Evolutionary conservation across 257 asterid species (phyloP).

Genomic region (Scutellaria barbata): DNA sequence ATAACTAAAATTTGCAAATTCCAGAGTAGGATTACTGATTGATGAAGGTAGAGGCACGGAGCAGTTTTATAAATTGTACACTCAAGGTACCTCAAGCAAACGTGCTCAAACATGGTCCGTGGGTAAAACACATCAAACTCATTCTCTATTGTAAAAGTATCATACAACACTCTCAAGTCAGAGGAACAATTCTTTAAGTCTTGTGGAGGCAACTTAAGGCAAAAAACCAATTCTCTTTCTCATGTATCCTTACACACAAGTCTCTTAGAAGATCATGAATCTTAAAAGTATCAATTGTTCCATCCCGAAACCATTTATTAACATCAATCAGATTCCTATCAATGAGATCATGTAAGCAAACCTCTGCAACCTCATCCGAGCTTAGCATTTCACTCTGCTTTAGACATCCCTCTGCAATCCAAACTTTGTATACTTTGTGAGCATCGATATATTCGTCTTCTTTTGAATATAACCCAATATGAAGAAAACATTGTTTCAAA

Average conservation of each 20-base stretch:
- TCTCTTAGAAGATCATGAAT: slow-evolving; percentile 21
- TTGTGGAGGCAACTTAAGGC: too few species aligned
- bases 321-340: neutral
- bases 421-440: neutral
- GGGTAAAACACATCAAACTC: too few species aligned
- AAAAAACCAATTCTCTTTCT: neutral
- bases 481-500: slow-evolving; percentile 13
- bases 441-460: neutral
- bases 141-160: too few species aligned
- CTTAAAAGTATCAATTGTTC: neutral
- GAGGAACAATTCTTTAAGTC: too few species aligned
- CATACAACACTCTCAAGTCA: too few species aligned
- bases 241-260: neutral
- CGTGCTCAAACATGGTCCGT: too few species aligned
- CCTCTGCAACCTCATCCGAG: neutral
- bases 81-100: too few species aligned
- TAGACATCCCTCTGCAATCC: slow-evolving; percentile 2
- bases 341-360: neutral
- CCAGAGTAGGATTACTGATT: too few species aligned
- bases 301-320: neutral
- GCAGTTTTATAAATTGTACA: too few species aligned
- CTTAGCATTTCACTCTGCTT: neutral
- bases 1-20: too few species aligned
- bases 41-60: too few species aligned
- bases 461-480: neutral